Conservation (phyloP, 768 basidiomycete genomes). For the Gymnopilus dilepis region DNA sequence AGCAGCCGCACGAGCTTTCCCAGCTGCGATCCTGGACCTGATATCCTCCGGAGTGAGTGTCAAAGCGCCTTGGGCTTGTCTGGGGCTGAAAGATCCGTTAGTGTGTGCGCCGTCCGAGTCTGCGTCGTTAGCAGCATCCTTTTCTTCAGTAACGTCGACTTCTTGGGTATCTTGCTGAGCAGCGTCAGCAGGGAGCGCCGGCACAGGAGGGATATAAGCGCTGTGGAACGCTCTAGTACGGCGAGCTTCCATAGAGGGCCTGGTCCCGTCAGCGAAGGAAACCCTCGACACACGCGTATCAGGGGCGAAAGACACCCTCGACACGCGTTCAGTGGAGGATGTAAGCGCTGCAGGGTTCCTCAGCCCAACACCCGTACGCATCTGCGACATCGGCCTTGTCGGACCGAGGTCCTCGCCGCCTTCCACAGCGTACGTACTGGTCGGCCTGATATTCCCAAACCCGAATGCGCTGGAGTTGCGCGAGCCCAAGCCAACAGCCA, state of each 20-base stretch:
- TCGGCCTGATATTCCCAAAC: constrained; percentile 61
- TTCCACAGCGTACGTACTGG: constrained; percentile 48
- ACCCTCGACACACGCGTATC: constrained; percentile 49
- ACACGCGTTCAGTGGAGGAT: constrained; percentile 44
- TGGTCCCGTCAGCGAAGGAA: constrained; percentile 41
- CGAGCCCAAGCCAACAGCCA: constrained; percentile 46
- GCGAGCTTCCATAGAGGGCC: constrained; percentile 45
- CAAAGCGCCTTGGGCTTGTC: constrained; percentile 46
- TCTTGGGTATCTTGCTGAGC: constrained; percentile 17
- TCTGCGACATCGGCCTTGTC: constrained; percentile 42
- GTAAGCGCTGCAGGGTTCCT: constrained; percentile 48
- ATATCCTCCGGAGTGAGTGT: constrained; percentile 68
- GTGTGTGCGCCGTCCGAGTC: constrained; percentile 22
- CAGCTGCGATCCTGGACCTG: constrained; percentile 47
- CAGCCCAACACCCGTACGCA: constrained; percentile 57
- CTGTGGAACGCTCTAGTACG: constrained; percentile 47
- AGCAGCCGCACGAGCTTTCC: constrained; percentile 26
- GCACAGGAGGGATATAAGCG: constrained; percentile 48
- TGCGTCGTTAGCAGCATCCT: not conserved
- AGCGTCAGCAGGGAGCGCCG: constrained; percentile 34
- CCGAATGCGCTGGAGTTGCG: constrained; percentile 54
- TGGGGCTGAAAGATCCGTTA: constrained; percentile 36
- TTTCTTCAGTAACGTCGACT: constrained; percentile 18
- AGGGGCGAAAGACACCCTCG: constrained; percentile 74
- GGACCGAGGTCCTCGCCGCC: constrained; percentile 43